Conservation (phyloP, 306 rosid genomes). For the Cucurbita ficifolia region DNA sequence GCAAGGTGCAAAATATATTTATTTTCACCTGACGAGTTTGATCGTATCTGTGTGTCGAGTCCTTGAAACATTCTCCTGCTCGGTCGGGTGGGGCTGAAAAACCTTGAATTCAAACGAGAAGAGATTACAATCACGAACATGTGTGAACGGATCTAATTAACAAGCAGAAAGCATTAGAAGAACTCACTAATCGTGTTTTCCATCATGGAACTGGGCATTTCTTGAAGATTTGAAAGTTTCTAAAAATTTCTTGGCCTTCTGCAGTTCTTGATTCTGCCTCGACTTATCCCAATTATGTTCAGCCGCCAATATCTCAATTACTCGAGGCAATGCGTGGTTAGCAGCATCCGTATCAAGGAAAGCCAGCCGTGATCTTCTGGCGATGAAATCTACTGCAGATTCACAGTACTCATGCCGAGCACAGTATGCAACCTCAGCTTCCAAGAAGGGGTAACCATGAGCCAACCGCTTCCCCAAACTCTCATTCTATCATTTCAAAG, state of each 20-base stretch:
- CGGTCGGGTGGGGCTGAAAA: background rate
- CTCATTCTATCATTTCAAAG: constrained; percentile 44
- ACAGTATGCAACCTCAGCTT: constrained; percentile 98
- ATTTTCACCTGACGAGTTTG: constrained; percentile 2
- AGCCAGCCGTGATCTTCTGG: constrained; percentile 89
- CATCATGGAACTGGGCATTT: constrained; percentile 84
- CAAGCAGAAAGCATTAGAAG: background rate
- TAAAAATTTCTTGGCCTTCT: constrained; percentile 49
- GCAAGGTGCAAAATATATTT: background rate
- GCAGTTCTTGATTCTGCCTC: constrained; percentile 58
- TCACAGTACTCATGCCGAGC: constrained; percentile 94
- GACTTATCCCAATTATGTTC: constrained; percentile 82
- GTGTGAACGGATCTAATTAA: background rate
- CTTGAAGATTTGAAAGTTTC: constrained; percentile 78
- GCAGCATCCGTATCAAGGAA: constrained; percentile 98
- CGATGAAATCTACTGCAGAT: constrained; percentile 90
- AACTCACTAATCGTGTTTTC: constrained; percentile 54
- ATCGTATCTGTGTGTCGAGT: background rate
- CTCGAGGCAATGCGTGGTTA: constrained; percentile 64
- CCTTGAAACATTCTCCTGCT: background rate
- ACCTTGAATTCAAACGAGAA: background rate
- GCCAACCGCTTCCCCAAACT: constrained; percentile 85
- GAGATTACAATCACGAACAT: background rate
- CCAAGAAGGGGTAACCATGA: constrained; percentile 86
- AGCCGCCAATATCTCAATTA: constrained; percentile 62